These are phyloP conservation scores for Hemerocallis citrina DNA, from an alignment of 106 monocot genomes.

Conservation along the genomic window DNA sequence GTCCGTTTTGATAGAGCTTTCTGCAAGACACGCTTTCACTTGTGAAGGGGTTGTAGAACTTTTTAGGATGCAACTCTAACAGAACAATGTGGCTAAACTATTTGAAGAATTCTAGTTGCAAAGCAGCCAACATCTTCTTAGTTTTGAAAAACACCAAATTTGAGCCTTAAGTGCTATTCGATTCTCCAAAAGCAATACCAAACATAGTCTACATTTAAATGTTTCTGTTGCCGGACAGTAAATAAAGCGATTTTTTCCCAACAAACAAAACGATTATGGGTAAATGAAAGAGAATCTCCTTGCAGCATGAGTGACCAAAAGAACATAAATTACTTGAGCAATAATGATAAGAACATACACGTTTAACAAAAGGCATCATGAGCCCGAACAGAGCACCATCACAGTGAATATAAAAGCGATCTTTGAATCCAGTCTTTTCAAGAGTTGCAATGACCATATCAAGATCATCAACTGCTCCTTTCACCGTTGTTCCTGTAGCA, in stretches of 20 bases:
- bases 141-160: too few species aligned
- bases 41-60: too few species aligned
- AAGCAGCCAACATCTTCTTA: too few species aligned
- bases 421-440: conserved; percentile 68
- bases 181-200: background rate
- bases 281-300: too few species aligned
- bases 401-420: conserved; percentile 91
- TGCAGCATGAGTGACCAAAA: background rate
- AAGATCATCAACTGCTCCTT: conserved; percentile 89
- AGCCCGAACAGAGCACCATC: conserved; percentile 88
- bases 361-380: conserved; percentile 88
- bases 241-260: too few species aligned
- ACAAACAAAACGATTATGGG: too few species aligned
- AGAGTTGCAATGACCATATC: conserved; percentile 80
- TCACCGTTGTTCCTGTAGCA: conserved; percentile 66
- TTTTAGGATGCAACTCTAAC: too few species aligned
- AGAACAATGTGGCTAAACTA: too few species aligned
- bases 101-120: too few species aligned
- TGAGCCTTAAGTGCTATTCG: too few species aligned
- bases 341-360: conserved; percentile 25
- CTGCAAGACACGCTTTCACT: too few species aligned
- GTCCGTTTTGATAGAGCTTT: too few species aligned
- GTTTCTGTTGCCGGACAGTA: background rate
- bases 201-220: background rate
- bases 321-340: background rate